Evolutionary conservation across 495 filamentous ascomycete species (phyloP), one percentile per base, ranked within the genome.

Genomic region (Glonium stellatum): DNA sequence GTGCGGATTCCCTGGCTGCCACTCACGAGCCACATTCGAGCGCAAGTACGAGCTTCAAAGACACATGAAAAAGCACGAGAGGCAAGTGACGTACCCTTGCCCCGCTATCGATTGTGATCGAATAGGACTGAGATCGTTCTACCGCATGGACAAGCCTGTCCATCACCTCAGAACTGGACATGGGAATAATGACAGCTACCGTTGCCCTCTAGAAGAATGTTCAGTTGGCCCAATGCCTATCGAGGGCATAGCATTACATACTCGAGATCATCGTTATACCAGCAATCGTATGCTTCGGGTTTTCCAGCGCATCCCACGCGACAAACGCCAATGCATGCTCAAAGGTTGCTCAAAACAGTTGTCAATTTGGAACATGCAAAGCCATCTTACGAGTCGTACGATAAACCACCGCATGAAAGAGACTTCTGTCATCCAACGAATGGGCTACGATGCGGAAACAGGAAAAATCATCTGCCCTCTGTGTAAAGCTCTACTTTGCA

Each of bases 1-100:
- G 31, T 62, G 60, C 47, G n/a, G 42, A 9, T 36, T 53, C 41
- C 60, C 54, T 4, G 54, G 60, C 0, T 62, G 60, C 23, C 48
- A 19, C 15, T 63, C 57, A 22, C 4, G 36, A 13, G 47, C 54
- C 12, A 58, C 55, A 9, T 63, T 63, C 50, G 50, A 41, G 18
- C 55, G 60, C 9, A 54, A 44, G 21, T 53, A 53, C 36, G 60
- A 63, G 1, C 48, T 63, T 18, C 4, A 57, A 12, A 54, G 60
- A 25, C 60, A 63, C 41, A 54, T 54, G 55, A 54, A 58, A 18
- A 58, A 44, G 27, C 55, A 63, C n/a, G 53, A 35, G 18, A 49
- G 8, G 0, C 5, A 23, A 34, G 15, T 0, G 19, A 54, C 18
- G 8, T 37, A 49, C 35, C 31, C 34, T 21, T 57, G 54, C 46